Evolutionary conservation across 139 green algal genomes (phyloP).

Genomic region (Chlorella sp.): DNA sequence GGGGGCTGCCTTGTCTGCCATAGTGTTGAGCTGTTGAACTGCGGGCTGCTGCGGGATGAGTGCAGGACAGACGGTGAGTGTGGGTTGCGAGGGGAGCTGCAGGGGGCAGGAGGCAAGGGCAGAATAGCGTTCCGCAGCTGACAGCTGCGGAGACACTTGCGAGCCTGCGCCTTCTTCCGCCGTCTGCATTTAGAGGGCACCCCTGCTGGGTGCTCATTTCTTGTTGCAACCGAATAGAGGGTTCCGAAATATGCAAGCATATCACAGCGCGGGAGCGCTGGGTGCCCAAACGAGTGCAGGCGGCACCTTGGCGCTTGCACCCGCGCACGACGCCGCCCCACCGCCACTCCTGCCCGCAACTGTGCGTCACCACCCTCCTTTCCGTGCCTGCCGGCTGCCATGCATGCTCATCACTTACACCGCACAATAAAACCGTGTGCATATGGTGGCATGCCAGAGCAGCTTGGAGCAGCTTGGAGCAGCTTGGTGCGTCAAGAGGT

Average conservation of each 20-base stretch:
- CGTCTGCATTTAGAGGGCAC: background rate
- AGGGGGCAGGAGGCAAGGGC: background rate
- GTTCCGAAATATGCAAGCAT: too few relatives aligned
- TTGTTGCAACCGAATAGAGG: too few relatives aligned
- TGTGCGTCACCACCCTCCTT: background rate
- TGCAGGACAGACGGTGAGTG: background rate
- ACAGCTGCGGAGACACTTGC: background rate
- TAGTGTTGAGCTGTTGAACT: background rate
- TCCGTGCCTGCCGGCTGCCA: background rate
- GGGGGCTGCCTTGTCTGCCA: constrained; percentile 9
- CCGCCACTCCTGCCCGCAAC: background rate
- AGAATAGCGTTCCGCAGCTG: background rate
- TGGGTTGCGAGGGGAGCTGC: background rate
- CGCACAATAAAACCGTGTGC: background rate
- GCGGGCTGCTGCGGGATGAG: background rate
- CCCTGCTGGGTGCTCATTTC: background rate
- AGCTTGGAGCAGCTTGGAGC: background rate
- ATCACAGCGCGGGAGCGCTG: too few relatives aligned
- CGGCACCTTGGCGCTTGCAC: too few relatives aligned
- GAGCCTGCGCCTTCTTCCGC: background rate
- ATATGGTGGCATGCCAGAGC: background rate
- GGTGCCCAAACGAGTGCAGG: too few relatives aligned
- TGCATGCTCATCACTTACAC: background rate
- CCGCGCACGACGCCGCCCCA: too few relatives aligned
- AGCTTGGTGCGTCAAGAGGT: background rate